These are phyloP conservation scores for Clonostachys byssicola DNA, from an alignment of 2,329 filamentous ascomycete species.

Conservation along the genomic window DNA sequence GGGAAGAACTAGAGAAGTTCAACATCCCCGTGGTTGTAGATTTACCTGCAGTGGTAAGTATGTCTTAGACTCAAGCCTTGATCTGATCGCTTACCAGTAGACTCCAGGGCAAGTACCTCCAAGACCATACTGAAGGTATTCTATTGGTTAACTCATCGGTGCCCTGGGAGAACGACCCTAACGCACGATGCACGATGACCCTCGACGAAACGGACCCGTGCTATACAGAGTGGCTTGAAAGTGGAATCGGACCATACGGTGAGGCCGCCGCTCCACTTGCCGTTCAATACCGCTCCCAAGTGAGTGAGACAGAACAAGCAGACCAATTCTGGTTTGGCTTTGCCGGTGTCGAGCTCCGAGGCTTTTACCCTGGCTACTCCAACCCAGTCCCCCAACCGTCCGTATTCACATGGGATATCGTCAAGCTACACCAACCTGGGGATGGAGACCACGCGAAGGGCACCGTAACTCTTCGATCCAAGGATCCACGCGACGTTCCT, in stretches of 20 bases:
- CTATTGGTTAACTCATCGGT: slow-evolving; percentile 11
- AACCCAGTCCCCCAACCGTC: too few species aligned
- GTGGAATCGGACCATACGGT: slow-evolving; percentile 21
- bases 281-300: slow-evolving; percentile 21
- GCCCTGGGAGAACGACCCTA: slow-evolving; percentile 9
- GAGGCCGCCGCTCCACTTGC: slow-evolving; percentile 22
- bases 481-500: slow-evolving; percentile 58
- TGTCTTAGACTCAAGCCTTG: not conserved
- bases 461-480: slow-evolving; percentile 51
- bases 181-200: slow-evolving; percentile 19
- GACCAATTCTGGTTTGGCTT: slow-evolving; percentile 53
- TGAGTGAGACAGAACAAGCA: slow-evolving; percentile 27
- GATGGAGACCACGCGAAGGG: slow-evolving; percentile 52
- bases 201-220: slow-evolving; percentile 23
- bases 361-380: slow-evolving; percentile 48
- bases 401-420: slow-evolving; percentile 9
- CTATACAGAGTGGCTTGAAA: slow-evolving; percentile 21
- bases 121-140: slow-evolving; percentile 45
- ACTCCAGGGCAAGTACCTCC: slow-evolving; percentile 41
- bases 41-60: slow-evolving; percentile 46
- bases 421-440: slow-evolving; percentile 47
- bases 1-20: slow-evolving; percentile 28
- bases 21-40: slow-evolving; percentile 40
- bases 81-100: not conserved
- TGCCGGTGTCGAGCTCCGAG: slow-evolving; percentile 44